These are phyloP conservation scores for Rehmannia glutinosa DNA, from an alignment of 257 asterid genomes.

Conservation along the genomic window DNA sequence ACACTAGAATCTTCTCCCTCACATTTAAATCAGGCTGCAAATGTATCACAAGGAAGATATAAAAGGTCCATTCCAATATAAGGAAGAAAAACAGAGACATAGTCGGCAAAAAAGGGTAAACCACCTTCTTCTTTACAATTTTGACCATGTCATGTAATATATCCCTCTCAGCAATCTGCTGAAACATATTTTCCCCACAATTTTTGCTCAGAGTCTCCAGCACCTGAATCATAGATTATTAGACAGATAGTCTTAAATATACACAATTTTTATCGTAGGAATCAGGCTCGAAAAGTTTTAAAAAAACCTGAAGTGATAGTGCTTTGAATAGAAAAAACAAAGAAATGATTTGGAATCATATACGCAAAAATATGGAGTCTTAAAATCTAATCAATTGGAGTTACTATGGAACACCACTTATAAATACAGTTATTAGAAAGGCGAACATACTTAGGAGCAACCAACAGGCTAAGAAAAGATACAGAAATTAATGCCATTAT, in stretches of 20 bases:
- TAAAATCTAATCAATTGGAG: background rate
- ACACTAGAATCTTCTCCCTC: slow-evolving; percentile 85
- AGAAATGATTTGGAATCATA: background rate
- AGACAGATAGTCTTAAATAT: background rate
- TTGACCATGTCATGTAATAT: slow-evolving; percentile 92
- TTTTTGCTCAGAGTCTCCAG: slow-evolving; percentile 95
- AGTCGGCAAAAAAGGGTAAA: background rate
- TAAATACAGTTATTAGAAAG: background rate
- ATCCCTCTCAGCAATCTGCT: slow-evolving; percentile 88
- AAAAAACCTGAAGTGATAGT: background rate
- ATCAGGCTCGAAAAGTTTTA: background rate
- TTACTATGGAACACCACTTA: background rate
- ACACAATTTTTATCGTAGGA: background rate
- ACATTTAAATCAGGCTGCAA: slow-evolving; percentile 91
- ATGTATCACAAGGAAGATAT: slow-evolving; percentile 6
- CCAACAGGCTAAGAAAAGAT: background rate
- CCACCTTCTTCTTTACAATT: slow-evolving; percentile 90
- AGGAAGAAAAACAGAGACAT: background rate
- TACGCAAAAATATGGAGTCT: background rate
- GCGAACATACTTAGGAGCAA: background rate
- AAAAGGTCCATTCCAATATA: slow-evolving; percentile 1
- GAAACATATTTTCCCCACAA: slow-evolving; percentile 88
- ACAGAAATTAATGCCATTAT: background rate
- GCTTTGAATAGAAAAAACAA: background rate
- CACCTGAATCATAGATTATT: slow-evolving; percentile 47